These are phyloP conservation scores for Silene noctiflora DNA, from an alignment of 179 eudicot species.

Conservation along the genomic window DNA sequence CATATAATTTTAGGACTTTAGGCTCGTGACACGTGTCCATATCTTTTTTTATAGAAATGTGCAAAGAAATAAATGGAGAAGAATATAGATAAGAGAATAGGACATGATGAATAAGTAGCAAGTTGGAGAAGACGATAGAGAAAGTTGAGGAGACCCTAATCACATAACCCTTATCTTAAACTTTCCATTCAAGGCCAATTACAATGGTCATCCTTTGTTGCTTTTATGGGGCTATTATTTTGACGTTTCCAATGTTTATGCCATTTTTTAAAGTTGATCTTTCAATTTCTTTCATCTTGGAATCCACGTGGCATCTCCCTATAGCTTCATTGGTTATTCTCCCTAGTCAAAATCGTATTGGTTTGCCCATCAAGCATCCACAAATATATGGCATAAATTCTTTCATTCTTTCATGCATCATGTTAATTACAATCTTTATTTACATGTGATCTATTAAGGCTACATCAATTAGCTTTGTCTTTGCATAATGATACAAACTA, in stretches of 20 bases:
- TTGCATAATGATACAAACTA: neutral
- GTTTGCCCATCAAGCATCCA: constrained; percentile 8
- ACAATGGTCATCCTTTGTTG: constrained; percentile 13
- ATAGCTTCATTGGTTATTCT: constrained; percentile 16
- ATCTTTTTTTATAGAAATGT: neutral
- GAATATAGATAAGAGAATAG: neutral
- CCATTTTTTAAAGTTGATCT: neutral
- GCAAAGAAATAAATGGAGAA: neutral
- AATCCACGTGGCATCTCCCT: constrained; percentile 32
- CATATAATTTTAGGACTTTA: no score
- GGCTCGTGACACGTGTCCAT: neutral
- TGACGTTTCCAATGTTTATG: neutral
- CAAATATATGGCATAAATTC: neutral
- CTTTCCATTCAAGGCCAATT: constrained; percentile 21
- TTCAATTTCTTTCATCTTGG: constrained; percentile 5
- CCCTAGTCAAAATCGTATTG: neutral
- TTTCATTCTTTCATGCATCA: neutral
- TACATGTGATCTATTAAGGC: no score
- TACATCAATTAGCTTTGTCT: neutral
- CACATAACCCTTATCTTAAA: constrained; percentile 32
- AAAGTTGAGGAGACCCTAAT: constrained; percentile 31
- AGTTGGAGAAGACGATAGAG: constrained; percentile 32
- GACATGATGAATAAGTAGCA: constrained; percentile 15
- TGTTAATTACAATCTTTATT: neutral
- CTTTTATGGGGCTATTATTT: neutral